A percentile compares a stretch with the other conserved stretches of the same genome.
Evolutionary conservation across 2,329 filamentous ascomycete genomes (phyloP).

Genomic region (Neophaeococcomyces mojaviensis): DNA sequence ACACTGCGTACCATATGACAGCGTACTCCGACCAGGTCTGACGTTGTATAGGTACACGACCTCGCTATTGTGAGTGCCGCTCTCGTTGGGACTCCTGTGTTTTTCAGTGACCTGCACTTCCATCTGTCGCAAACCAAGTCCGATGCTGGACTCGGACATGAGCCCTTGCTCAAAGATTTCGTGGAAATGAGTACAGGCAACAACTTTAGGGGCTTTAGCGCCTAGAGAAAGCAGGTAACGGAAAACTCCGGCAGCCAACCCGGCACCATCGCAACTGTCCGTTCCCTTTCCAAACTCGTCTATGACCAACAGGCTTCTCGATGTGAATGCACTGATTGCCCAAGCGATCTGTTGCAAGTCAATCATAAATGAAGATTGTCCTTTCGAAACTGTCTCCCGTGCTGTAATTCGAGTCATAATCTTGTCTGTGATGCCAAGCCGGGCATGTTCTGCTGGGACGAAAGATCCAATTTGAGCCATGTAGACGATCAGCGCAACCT

Average conservation of each 20-base stretch:
- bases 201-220: constrained; percentile 48
- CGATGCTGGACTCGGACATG: constrained; percentile 41
- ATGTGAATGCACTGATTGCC: constrained; percentile 65
- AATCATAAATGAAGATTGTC: constrained; percentile 64
- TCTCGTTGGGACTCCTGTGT: constrained; percentile 23
- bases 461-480: constrained; percentile 89
- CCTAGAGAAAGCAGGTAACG: constrained; percentile 48
- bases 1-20: constrained; percentile 80
- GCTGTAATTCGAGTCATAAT: constrained; percentile 82
- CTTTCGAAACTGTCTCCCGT: constrained; percentile 57
- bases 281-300: constrained; percentile 82
- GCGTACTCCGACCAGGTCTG: constrained; percentile 58
- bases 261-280: constrained; percentile 52
- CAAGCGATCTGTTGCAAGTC: constrained; percentile 83
- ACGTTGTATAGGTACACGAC: constrained; percentile 63
- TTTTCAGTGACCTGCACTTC: constrained; percentile 40
- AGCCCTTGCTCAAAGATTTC: constrained; percentile 45
- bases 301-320: constrained; percentile 72
- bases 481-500: constrained; percentile 83
- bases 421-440: constrained; percentile 82
- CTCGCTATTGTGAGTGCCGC: constrained; percentile 43
- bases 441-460: constrained; percentile 70
- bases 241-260: constrained; percentile 55
- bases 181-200: constrained; percentile 58
- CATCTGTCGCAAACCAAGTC: constrained; percentile 52